Evolutionary conservation across 2,329 filamentous ascomycete species (phyloP), one percentile per base, ranked within the genome.

Genomic region (Fusarium avenaceum): DNA sequence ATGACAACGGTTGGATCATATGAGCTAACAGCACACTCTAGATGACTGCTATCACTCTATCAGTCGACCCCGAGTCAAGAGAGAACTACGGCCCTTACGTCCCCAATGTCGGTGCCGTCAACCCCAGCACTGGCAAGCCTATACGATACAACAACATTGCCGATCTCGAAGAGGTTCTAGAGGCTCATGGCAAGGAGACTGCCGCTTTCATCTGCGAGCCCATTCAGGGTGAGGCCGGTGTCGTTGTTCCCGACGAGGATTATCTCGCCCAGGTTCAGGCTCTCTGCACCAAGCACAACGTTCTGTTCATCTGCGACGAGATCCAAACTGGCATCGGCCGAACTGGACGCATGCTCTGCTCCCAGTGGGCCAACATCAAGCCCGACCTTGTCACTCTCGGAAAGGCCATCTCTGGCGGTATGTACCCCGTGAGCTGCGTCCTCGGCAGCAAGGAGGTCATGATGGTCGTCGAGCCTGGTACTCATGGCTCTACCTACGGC

Each of bases 371-470:
- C 57, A 92, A 90, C 72, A 94, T 99, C 84, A 96, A 95, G 84
- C 96, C 95, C 39, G 96, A 99, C 78, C 87, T 99, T 76, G 91
- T 99, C 24, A 90, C 97, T 47, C 89, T 99, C 33, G 96, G 96
- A 76, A 99, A 99, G 84, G 96, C 96, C 72, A 97, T 99, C 78
- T 97, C 94, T 33, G 96, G 96, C 68, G 96, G 96, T 80, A 96
- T 98, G 91, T 99, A 99, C 82, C 96, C 96, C n/a, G 96, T 99
- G 59, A 97, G 94, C 65, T 94, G 91, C 74, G 94, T 99, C 48
- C 86, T 99, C 52, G 91, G 92, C 65, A 90, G 90, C 74, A 94
- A 91, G 81, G 94, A 97, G 58, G 86, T 98, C 68, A 97, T 99
- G 94, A 87, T 97, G 71, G 96, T 95, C 11, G 86, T 99, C 68